Evolutionary conservation across 2,329 filamentous ascomycete genomes (phyloP).

Genomic region (Zymoseptoria pseudotritici): DNA sequence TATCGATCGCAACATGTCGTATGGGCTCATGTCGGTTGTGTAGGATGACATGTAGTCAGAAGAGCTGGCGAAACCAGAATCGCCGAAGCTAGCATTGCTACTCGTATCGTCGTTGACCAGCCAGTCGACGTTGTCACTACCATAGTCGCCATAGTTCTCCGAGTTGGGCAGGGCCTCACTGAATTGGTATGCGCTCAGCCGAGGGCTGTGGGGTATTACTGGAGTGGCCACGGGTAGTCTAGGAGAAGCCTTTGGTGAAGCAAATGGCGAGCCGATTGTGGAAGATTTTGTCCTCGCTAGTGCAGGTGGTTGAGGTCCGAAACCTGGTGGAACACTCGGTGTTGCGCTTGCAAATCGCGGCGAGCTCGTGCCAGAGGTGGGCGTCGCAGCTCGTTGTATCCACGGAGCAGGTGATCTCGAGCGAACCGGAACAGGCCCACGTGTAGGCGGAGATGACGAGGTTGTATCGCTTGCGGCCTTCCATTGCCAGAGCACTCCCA

Average conservation of each 20-base stretch:
- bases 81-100: slow-evolving; percentile 68
- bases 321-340: slow-evolving; percentile 76
- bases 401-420: slow-evolving; percentile 88
- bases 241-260: slow-evolving; percentile 86
- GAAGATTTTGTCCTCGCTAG: slow-evolving; percentile 71
- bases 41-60: slow-evolving; percentile 66
- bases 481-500: slow-evolving; percentile 85
- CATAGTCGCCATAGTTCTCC: slow-evolving; percentile 84
- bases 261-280: slow-evolving; percentile 74
- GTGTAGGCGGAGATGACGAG: slow-evolving; percentile 73
- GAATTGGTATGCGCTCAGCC: slow-evolving; percentile 90
- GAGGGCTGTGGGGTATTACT: slow-evolving; percentile 87
- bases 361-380: slow-evolving; percentile 70
- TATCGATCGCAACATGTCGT: slow-evolving; percentile 94
- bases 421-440: slow-evolving; percentile 74
- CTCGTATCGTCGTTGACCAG: slow-evolving; percentile 76
- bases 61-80: slow-evolving; percentile 67
- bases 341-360: slow-evolving; percentile 69
- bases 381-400: slow-evolving; percentile 67
- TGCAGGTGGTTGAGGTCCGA: slow-evolving; percentile 61
- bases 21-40: slow-evolving; percentile 89
- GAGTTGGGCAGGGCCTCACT: slow-evolving; percentile 72
- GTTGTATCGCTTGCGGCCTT: slow-evolving; percentile 53
- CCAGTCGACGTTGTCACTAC: slow-evolving; percentile 95
- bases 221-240: slow-evolving; percentile 84